Base-by-base conservation (phyloP, 495 filamentous ascomycete genomes). In the Penicillium paxilli region DNA sequence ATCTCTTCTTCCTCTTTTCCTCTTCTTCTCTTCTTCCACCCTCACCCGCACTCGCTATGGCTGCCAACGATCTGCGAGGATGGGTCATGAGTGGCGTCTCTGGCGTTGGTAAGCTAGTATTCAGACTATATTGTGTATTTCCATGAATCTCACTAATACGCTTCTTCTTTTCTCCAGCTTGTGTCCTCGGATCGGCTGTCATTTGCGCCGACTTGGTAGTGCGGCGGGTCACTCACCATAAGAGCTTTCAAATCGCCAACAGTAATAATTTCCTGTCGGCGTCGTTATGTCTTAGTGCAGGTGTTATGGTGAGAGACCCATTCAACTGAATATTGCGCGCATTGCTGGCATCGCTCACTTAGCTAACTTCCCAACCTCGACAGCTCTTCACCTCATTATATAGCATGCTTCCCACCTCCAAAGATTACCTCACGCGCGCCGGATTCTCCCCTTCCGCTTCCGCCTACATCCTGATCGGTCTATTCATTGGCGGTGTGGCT, bases 371-470 rank as follows among this genome's bases (percentile, higher is more conserved):
- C n/a, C 26, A 28, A 11, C 26, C 11, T 4, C 38, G 33, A 9
- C 64, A 97, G 92, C 78, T 97, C 16, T 98, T 96, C 64, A 96
- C 92, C 49, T 88, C 95, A 2, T 71, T 98, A 23, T 96, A 94
- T 64, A 92, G 88, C 68, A 97, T 98, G 87, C 83, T 98, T 16
- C 94, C 94, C 12, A 88, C 87, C 12, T 83, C 94, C 4, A 87
- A 85, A 59, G 75, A 79, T 19, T 96, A 93, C 67, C 80, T 98
- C 9, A 71, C 76, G 17, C 78, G 83, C 38, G 87, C 83, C 51
- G 85, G 84, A 8, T 82, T 87, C 67, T 79, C 84, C 4, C 75
- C 87, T 0, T 78, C 84, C 48, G 61, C 69, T 2, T 90, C 93
- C 5, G 84, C 87, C 12, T 92, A 87, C 64, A 71, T 80, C 2